These are phyloP conservation scores for Bremia lactucae DNA, from an alignment of 352 stramenopile genomes.

Conservation along the genomic window DNA sequence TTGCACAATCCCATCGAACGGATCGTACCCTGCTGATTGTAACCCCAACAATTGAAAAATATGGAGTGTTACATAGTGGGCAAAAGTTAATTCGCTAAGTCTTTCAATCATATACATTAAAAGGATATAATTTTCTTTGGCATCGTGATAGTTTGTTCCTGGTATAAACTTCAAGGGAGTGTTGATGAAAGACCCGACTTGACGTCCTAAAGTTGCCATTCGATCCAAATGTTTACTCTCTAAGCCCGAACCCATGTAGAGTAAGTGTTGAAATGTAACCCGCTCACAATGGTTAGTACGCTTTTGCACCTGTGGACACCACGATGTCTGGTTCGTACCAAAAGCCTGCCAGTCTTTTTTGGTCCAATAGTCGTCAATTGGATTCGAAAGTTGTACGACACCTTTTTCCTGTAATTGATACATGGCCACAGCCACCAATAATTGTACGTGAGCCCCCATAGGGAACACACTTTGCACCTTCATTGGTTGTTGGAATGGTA, in stretches of 20 bases:
- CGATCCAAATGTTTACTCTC: conserved; percentile 9
- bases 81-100: conserved; percentile 29
- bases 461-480: conserved; percentile 38
- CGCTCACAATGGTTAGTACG: conserved; percentile 23
- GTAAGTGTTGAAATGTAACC: conserved; percentile 54
- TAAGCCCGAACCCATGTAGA: conserved; percentile 50
- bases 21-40: conserved; percentile 40
- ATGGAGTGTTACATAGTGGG: conserved; percentile 30
- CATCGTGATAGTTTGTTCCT: conserved; percentile 38
- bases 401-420: conserved; percentile 48
- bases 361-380: conserved; percentile 30
- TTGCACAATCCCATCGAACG: conserved; percentile 19
- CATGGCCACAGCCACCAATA: conserved; percentile 43
- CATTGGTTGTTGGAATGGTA: conserved; percentile 40
- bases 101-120: conserved; percentile 58
- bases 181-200: conserved; percentile 42
- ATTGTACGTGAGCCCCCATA: conserved; percentile 47
- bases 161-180: conserved; percentile 38
- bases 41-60: conserved; percentile 28
- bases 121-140: conserved; percentile 45
- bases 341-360: conserved; percentile 35
- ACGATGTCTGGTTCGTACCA: conserved; percentile 33
- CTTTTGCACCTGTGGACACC: conserved; percentile 31
- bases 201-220: conserved; percentile 19
- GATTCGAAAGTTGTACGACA: conserved; percentile 20